phyloP scores from a whole-genome alignment of 352 stramenopile species.

The Globisporangium parvum region DNA sequence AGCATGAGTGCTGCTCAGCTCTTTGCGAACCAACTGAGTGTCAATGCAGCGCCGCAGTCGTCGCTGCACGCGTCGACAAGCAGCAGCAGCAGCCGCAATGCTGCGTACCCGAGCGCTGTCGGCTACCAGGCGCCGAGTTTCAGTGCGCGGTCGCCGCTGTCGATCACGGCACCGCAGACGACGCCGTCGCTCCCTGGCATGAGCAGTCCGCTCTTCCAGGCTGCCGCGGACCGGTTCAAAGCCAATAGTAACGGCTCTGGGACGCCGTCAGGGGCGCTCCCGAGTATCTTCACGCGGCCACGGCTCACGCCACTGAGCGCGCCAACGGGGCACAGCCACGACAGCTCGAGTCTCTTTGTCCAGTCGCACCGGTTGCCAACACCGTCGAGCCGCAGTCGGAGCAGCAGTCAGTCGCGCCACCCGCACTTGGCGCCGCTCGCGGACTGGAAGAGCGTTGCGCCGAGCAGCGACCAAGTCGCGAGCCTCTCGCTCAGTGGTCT shows the following conservation, averaged over 20 bases:
- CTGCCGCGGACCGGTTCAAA: constrained; percentile 29
- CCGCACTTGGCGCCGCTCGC: constrained; percentile 1
- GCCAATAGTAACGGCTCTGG: constrained; percentile 5
- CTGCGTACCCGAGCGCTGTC: constrained; percentile 10
- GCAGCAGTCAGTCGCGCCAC: not conserved
- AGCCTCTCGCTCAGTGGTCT: not conserved
- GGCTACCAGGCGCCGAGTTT: constrained; percentile 9
- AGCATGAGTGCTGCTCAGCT: constrained; percentile 8
- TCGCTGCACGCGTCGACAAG: not conserved
- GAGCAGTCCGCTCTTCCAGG: constrained; percentile 28
- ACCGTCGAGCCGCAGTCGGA: constrained; percentile 4
- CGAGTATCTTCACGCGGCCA: constrained; percentile 43
- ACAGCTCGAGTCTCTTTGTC: not conserved
- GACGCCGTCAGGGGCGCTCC: constrained; percentile 26
- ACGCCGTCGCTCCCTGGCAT: constrained; percentile 14
- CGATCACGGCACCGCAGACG: constrained; percentile 35
- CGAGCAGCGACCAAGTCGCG: not conserved
- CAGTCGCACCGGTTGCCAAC: constrained; percentile 9
- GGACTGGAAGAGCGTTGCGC: constrained; percentile 14
- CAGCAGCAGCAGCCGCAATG: constrained; percentile 4
- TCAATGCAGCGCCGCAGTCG: constrained; percentile 7
- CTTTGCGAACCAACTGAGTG: constrained; percentile 1
- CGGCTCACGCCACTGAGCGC: constrained; percentile 21
- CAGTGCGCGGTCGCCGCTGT: constrained; percentile 24
- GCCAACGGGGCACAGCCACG: too few species aligned